Evolutionary conservation across 2,329 filamentous ascomycete genomes (phyloP).

Genomic region (Epichloe uncinata): DNA sequence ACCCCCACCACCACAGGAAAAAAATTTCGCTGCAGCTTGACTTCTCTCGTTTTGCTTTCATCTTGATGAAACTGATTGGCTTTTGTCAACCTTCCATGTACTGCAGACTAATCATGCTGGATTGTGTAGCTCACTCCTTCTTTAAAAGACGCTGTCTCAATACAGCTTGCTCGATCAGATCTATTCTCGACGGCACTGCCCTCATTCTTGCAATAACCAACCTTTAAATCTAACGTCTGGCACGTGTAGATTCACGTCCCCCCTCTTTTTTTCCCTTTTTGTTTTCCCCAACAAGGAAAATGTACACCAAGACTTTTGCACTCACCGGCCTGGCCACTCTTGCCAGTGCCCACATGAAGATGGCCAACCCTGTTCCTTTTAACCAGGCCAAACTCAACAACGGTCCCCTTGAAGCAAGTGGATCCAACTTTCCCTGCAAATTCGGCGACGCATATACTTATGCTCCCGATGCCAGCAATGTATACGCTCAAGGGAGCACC

Average conservation of each 20-base stretch:
- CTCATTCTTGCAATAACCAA: constrained; percentile 1
- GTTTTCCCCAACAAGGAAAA: constrained; percentile 20
- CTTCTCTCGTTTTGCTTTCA: too few relatives aligned
- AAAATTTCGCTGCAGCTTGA: too few relatives aligned
- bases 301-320: constrained; percentile 37
- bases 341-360: constrained; percentile 62
- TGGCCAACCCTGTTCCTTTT: constrained; percentile 56
- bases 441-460: constrained; percentile 26
- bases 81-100: neutral
- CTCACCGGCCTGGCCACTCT: constrained; percentile 43
- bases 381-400: constrained; percentile 32
- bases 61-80: too few relatives aligned
- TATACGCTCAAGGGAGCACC: constrained; percentile 34
- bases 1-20: too few relatives aligned
- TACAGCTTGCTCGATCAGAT: neutral
- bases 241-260: constrained; percentile 13
- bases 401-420: constrained; percentile 45
- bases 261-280: constrained; percentile 13
- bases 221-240: constrained; percentile 18
- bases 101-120: neutral
- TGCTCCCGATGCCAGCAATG: constrained; percentile 37
- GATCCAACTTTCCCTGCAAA: constrained; percentile 76
- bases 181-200: constrained; percentile 14
- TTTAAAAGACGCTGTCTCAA: neutral
- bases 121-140: neutral